Conservation (phyloP, 371 early-diverging fungal genomes). For the Globomyces sp. region DNA sequence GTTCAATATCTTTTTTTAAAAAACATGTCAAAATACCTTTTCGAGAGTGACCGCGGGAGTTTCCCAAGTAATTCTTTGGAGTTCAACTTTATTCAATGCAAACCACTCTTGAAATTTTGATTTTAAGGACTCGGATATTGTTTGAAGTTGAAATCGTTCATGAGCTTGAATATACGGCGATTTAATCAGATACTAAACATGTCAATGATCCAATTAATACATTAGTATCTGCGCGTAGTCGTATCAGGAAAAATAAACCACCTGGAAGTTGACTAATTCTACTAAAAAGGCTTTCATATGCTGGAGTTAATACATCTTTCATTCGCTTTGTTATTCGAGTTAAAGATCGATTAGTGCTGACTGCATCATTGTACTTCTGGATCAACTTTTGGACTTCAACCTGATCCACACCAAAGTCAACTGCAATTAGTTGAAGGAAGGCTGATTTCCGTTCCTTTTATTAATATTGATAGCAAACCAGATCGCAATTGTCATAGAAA, state of each 20-base stretch:
- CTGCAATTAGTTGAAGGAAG: slow-evolving; percentile 55
- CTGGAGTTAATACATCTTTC: slow-evolving; percentile 61
- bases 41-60: slow-evolving; percentile 70
- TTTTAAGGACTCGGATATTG: slow-evolving; percentile 61
- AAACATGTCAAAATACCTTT: slow-evolving; percentile 54
- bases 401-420: slow-evolving; percentile 53
- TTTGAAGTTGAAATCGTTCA: slow-evolving; percentile 31
- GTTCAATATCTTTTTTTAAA: slow-evolving; percentile 51
- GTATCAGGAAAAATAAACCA: slow-evolving; percentile 71
- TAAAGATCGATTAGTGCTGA: slow-evolving; percentile 8
- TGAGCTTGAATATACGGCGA: slow-evolving; percentile 26
- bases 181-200: slow-evolving; percentile 20
- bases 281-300: slow-evolving; percentile 69
- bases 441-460: not conserved
- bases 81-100: slow-evolving; percentile 60
- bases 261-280: slow-evolving; percentile 61
- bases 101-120: slow-evolving; percentile 64
- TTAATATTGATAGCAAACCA: no score
- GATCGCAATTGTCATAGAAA: slow-evolving; percentile 4
- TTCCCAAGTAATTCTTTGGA: slow-evolving; percentile 76
- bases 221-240: slow-evolving; percentile 65
- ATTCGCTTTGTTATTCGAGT: slow-evolving; percentile 39
- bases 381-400: slow-evolving; percentile 6
- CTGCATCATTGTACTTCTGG: slow-evolving; percentile 17
- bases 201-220: slow-evolving; percentile 1